phyloP scores from a whole-genome alignment of 129 eudicot genomes.

The Flaveria trinervia region DNA sequence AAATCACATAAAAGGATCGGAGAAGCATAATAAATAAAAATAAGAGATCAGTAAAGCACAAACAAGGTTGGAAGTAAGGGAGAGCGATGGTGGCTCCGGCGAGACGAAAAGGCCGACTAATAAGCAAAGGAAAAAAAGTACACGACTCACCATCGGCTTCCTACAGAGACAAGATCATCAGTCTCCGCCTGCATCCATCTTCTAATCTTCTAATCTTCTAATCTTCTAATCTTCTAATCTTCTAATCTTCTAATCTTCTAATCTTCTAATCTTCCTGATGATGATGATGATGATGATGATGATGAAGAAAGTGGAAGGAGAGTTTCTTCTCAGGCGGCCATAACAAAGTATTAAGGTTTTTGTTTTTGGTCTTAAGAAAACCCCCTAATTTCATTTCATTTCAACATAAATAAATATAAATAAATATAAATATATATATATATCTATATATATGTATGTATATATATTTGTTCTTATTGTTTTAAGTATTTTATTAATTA shows the following conservation, averaged over 20 bases:
- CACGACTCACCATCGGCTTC: not conserved
- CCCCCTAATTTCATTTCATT: not conserved
- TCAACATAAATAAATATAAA: not conserved
- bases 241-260: too few species aligned
- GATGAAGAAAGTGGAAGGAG: slow-evolving; percentile 28
- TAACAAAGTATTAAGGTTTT: slow-evolving; percentile 27
- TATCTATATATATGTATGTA: not conserved
- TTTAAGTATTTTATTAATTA: slow-evolving; percentile 7
- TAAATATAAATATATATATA: too few species aligned
- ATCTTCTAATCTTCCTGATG: not conserved
- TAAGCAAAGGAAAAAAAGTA: not conserved
- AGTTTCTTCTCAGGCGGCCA: slow-evolving; percentile 46
- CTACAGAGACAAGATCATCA: slow-evolving; percentile 19
- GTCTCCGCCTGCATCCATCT: slow-evolving; percentile 27
- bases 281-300: not conserved
- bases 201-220: too few species aligned
- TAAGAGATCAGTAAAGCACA: slow-evolving; percentile 22
- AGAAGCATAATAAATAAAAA: not conserved
- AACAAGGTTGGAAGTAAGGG: slow-evolving; percentile 20
- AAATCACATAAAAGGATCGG: slow-evolving; percentile 8
- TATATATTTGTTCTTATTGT: slow-evolving; percentile 6
- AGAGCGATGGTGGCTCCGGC: not conserved
- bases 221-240: not conserved
- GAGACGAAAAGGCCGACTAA: too few species aligned
- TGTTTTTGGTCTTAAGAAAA: not conserved